Evolutionary conservation across 2,329 filamentous ascomycete genomes (phyloP), one percentile per base, ranked within the genome.

Genomic region (Xylaria sp.): DNA sequence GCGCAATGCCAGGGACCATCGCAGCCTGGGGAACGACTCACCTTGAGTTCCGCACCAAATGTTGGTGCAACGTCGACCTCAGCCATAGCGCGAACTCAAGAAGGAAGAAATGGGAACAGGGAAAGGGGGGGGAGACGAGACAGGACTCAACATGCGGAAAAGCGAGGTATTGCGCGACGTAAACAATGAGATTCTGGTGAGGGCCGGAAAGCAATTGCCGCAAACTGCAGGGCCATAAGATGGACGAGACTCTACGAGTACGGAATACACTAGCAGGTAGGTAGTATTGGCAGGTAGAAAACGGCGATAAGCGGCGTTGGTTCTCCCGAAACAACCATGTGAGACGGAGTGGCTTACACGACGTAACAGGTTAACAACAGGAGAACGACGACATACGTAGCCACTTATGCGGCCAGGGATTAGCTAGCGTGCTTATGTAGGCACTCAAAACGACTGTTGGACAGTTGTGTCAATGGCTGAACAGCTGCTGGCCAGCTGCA

Each of bases 1-100:
- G 61, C 58, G 57, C 51, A 49, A 9, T 46, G 46, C 19, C 19
- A 51, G 16, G 39, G 23, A n/a, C 19, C 55, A 55, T 48, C 19
- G 42, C 7, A 35, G 48, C 52, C 58, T 62, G 71, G 63, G 71
- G 63, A 67, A 58, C 42, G 19, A 59, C 77, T 63, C 78, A 92
- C 92, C 89, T 96, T 97, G 74, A 97, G 83, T 80, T 97, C 92
- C 60, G 89, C 85, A 77, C 94, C 94, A 76, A 99, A 96, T 69
- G 90, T 90, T 72, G 91, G 91, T 78, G 86, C 82, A 72, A 83
- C 85, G 69, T 95, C 91, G 76, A 91, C 83, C 76, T 92, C 90
- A 72, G 89, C 87, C 91, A 95, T 96, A 67, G 67, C 75, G 49
- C 23, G 69, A 64, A 62, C 55, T 60, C 58, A 49, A 59, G 52